Percentiles rank a stretch among this genome's conserved stretches.
phyloP scores from a whole-genome alignment of 805 yeast genomes.

The Priceomyces fermenticarens region DNA sequence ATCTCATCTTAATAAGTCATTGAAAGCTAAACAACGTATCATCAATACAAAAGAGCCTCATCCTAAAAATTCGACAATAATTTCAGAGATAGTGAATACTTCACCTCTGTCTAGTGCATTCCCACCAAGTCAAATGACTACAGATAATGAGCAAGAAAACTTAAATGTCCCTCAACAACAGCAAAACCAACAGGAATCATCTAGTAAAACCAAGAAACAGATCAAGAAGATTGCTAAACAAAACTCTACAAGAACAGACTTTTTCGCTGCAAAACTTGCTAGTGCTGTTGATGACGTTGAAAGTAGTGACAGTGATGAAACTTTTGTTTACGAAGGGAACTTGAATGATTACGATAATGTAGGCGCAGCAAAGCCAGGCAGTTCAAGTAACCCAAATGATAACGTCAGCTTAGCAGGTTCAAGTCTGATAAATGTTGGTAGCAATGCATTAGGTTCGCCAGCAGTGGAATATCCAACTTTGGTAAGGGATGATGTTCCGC shows the following conservation, averaged over 20 bases:
- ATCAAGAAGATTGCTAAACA: constrained; percentile 38
- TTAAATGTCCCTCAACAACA: constrained; percentile 2
- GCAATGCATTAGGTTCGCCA: constrained; percentile 3
- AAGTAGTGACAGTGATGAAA: constrained; percentile 87
- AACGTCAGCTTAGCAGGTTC: constrained; percentile 8
- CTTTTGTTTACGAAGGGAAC: constrained; percentile 84
- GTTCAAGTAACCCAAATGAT: constrained; percentile 7
- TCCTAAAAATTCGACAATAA: constrained; percentile 31
- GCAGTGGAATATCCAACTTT: constrained; percentile 16
- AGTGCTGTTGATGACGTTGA: constrained; percentile 90
- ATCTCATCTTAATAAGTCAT: constrained; percentile 39
- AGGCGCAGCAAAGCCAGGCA: constrained; percentile 5
- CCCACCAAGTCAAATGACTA: constrained; percentile 9
- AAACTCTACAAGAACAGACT: constrained; percentile 77
- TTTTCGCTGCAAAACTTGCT: constrained; percentile 92
- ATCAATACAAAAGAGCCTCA: constrained; percentile 35
- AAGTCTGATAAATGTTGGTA: constrained; percentile 3
- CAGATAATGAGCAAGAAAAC: constrained; percentile 6
- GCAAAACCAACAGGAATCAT: not conserved
- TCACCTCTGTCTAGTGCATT: constrained; percentile 28
- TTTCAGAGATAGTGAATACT: constrained; percentile 34
- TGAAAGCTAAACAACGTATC: constrained; percentile 41
- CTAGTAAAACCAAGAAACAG: constrained; percentile 13
- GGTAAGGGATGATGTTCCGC: constrained; percentile 14
- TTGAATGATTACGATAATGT: constrained; percentile 21